phyloP scores from a whole-genome alignment of 2,329 filamentous ascomycete species.

The Exophiala sp. region DNA sequence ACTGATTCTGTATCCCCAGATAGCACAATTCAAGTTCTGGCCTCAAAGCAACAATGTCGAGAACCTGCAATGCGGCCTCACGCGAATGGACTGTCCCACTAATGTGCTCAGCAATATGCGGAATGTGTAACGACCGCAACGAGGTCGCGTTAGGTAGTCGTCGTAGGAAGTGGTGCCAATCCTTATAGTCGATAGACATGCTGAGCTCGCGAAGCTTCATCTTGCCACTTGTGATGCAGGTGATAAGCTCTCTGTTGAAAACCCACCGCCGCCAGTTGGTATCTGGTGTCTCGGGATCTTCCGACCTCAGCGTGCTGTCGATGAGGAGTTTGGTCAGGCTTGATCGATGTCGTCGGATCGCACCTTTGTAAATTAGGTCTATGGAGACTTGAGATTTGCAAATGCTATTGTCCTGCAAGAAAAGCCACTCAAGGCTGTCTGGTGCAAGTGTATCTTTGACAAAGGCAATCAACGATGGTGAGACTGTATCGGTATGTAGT shows the following conservation, averaged over 20 bases:
- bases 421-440: conserved; percentile 74
- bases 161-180: conserved; percentile 81
- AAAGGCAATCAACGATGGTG: conserved; percentile 66
- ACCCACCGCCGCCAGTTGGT: conserved; percentile 66
- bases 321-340: conserved; percentile 72
- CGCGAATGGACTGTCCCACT: conserved; percentile 57
- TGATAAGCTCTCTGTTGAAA: conserved; percentile 64
- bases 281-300: conserved; percentile 19
- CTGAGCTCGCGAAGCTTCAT: conserved; percentile 73
- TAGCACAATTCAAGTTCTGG: conserved; percentile 76
- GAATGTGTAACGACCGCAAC: conserved; percentile 67
- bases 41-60: conserved; percentile 72
- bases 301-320: conserved; percentile 59
- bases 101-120: conserved; percentile 62
- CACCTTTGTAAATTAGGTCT: conserved; percentile 66
- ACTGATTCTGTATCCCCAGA: conserved; percentile 71
- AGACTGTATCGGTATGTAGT: conserved; percentile 71
- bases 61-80: conserved; percentile 71
- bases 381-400: conserved; percentile 61
- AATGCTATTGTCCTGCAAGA: conserved; percentile 64
- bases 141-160: conserved; percentile 67
- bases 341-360: conserved; percentile 65
- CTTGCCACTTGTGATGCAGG: conserved; percentile 71
- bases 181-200: conserved; percentile 67
- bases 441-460: conserved; percentile 74